These are phyloP conservation scores for Stromatinia cepivora DNA, from an alignment of 2,329 filamentous ascomycete genomes.

Conservation along the genomic window DNA sequence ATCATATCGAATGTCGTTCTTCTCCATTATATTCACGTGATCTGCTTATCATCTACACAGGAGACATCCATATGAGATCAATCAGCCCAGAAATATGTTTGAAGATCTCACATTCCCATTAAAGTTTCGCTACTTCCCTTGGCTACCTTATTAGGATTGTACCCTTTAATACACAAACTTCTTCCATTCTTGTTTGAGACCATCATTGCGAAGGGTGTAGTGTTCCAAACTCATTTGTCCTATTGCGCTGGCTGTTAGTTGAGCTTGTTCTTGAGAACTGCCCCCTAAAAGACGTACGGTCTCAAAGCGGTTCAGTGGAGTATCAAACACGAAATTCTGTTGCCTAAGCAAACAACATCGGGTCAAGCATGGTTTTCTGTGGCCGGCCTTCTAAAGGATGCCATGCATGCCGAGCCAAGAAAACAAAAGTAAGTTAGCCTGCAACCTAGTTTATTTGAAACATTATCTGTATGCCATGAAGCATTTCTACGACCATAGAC, in stretches of 20 bases:
- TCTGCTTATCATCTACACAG: background rate
- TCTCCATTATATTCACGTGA: background rate
- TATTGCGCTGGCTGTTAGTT: background rate
- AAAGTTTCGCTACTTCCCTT: background rate
- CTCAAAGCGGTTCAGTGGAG: background rate
- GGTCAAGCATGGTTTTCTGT: constrained; percentile 53
- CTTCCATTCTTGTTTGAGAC: constrained; percentile 7
- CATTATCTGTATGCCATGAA: background rate
- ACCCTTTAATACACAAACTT: background rate
- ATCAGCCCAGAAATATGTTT: background rate
- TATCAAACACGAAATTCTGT: background rate
- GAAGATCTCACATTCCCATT: background rate
- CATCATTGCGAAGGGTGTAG: constrained; percentile 14
- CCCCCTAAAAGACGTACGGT: background rate
- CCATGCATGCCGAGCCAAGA: constrained; percentile 55
- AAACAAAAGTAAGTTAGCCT: constrained; percentile 50
- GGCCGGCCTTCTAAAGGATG: constrained; percentile 59
- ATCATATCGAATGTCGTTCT: background rate
- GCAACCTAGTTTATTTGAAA: background rate
- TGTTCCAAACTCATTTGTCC: background rate
- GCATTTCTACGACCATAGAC: background rate
- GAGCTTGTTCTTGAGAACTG: background rate
- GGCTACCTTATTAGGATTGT: background rate
- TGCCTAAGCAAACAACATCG: background rate
- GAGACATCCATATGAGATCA: background rate